These are phyloP conservation scores for Amphibolis antarctica DNA, from an alignment of 106 monocot species.

Conservation along the genomic window DNA sequence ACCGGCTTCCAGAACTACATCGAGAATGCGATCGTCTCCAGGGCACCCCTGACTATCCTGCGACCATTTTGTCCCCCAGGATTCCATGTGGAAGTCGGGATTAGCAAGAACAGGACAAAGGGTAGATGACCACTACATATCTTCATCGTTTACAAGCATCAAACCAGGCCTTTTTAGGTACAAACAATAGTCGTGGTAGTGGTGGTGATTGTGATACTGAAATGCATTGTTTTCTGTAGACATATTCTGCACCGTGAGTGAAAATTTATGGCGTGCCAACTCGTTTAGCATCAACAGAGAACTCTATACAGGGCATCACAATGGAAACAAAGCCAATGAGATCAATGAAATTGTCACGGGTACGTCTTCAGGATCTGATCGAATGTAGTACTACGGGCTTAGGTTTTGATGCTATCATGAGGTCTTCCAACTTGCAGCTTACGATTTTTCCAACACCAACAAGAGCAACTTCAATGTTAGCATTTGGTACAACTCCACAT, in stretches of 20 bases:
- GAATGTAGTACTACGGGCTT: neutral
- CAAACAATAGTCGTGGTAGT: too few relatives aligned
- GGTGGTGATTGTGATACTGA: neutral
- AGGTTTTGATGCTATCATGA: neutral
- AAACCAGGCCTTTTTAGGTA: too few relatives aligned
- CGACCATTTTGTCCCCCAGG: conserved; percentile 9
- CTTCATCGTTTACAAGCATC: too few relatives aligned
- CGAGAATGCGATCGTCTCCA: conserved; percentile 25
- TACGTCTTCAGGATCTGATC: neutral
- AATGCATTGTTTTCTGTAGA: conserved; percentile 4
- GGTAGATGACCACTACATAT: too few relatives aligned
- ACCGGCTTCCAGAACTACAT: conserved; percentile 10
- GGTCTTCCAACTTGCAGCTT: conserved; percentile 2
- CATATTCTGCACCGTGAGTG: conserved; percentile 24
- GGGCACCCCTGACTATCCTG: conserved; percentile 14
- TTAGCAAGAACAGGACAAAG: neutral
- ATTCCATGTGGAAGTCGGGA: neutral
- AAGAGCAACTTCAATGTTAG: conserved; percentile 3
- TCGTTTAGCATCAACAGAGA: conserved; percentile 34
- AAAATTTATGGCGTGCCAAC: conserved; percentile 33
- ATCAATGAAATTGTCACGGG: conserved; percentile 35
- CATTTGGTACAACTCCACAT: conserved; percentile 9
- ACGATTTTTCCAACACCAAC: conserved; percentile 6
- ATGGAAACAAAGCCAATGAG: conserved; percentile 21
- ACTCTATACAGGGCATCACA: conserved; percentile 26